Evolutionary conservation across 1,284 basidiomycete genomes (phyloP).

Genomic region (Fomitiporia mediterranea): DNA sequence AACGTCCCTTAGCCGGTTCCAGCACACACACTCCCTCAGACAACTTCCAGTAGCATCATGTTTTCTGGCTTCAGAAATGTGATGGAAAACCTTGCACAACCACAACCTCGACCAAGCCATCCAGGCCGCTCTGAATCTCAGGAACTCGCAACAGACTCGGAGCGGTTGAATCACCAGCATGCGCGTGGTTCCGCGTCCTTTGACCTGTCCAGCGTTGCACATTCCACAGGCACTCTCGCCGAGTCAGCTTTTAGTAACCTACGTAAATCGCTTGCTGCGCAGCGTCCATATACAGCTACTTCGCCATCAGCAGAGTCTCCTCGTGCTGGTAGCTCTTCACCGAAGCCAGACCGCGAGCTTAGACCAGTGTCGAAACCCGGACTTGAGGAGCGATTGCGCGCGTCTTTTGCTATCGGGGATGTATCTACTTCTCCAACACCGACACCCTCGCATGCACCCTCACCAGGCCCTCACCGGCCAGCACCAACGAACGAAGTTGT

Average conservation of each 20-base stretch:
- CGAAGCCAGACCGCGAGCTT: slow-evolving; percentile 23
- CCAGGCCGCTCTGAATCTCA: slow-evolving; percentile 29
- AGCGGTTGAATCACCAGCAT: slow-evolving; percentile 21
- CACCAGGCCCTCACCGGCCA: slow-evolving; percentile 31
- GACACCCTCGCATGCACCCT: slow-evolving; percentile 38
- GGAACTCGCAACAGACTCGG: slow-evolving; percentile 26
- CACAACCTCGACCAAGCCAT: slow-evolving; percentile 32
- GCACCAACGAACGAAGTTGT: slow-evolving; percentile 32
- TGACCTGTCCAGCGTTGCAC: slow-evolving; percentile 31
- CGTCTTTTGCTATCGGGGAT: slow-evolving; percentile 54
- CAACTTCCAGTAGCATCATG: slow-evolving; percentile 36
- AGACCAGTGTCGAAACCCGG: slow-evolving; percentile 42
- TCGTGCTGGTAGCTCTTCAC: slow-evolving; percentile 20
- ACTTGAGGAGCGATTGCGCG: slow-evolving; percentile 67
- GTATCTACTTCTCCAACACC: slow-evolving; percentile 44
- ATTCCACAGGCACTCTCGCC: slow-evolving; percentile 50
- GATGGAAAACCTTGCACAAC: slow-evolving; percentile 51
- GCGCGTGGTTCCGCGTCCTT: slow-evolving; percentile 32
- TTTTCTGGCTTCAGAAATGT: slow-evolving; percentile 62
- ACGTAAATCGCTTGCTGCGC: slow-evolving; percentile 54
- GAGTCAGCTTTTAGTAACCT: slow-evolving; percentile 56
- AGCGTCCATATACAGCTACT: slow-evolving; percentile 41
- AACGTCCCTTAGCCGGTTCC: neutral
- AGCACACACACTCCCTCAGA: neutral
- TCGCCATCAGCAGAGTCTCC: slow-evolving; percentile 17